phyloP scores from a whole-genome alignment of 1,284 basidiomycete genomes.

The Taiwanofungus camphoratus region DNA sequence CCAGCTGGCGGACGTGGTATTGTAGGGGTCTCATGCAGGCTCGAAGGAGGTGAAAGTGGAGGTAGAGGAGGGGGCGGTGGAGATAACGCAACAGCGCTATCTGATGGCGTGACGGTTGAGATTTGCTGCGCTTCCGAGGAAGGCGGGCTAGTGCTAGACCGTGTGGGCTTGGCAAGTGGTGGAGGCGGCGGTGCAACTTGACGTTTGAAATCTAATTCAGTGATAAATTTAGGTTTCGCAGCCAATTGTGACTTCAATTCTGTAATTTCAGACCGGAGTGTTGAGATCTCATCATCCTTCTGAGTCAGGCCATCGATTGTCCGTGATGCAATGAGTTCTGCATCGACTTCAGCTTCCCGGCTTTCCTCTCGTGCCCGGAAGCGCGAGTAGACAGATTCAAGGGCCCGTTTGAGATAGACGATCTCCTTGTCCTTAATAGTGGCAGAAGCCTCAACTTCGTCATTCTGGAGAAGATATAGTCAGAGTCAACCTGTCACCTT shows the following conservation, averaged over 20 bases:
- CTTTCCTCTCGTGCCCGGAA: slow-evolving; percentile 51
- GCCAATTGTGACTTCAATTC: slow-evolving; percentile 47
- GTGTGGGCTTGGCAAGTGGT: slow-evolving; percentile 31
- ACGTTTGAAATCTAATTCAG: slow-evolving; percentile 68
- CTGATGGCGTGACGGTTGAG: too few relatives aligned
- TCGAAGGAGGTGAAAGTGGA: not conserved
- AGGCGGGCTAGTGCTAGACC: slow-evolving; percentile 7
- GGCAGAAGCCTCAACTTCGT: slow-evolving; percentile 45
- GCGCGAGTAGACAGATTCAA: slow-evolving; percentile 80
- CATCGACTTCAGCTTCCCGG: slow-evolving; percentile 52
- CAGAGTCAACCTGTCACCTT: too few relatives aligned
- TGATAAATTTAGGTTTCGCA: slow-evolving; percentile 45
- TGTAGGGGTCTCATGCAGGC: too few relatives aligned
- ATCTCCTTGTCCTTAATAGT: slow-evolving; percentile 68
- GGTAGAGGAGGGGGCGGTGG: slow-evolving; percentile 17
- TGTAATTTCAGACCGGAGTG: slow-evolving; percentile 47
- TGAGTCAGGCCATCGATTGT: slow-evolving; percentile 67
- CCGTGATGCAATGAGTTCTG: slow-evolving; percentile 63
- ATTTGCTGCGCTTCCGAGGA: slow-evolving; percentile 14
- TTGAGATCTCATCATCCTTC: slow-evolving; percentile 64
- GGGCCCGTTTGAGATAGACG: slow-evolving; percentile 71
- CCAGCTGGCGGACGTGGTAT: too few relatives aligned
- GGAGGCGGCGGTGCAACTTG: slow-evolving; percentile 62
- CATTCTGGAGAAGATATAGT: slow-evolving; percentile 34
- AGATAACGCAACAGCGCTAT: too few relatives aligned